These are phyloP conservation scores for Primulina eburnea DNA, from an alignment of 257 asterid species.

Conservation along the genomic window DNA sequence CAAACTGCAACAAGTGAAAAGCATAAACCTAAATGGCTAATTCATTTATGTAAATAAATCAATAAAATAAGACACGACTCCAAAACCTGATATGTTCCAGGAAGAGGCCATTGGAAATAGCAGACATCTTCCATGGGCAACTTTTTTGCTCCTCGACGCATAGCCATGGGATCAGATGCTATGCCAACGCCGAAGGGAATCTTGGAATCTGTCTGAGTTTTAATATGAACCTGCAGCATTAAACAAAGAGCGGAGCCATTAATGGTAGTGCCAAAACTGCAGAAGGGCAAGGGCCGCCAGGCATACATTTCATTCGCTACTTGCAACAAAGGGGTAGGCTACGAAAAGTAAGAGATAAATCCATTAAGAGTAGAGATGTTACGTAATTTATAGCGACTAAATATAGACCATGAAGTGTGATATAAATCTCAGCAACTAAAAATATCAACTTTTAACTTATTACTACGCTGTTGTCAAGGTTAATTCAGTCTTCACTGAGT, in stretches of 20 bases:
- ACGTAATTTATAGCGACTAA: not conserved
- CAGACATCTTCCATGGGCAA: constrained; percentile 90
- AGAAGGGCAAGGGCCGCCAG: not conserved
- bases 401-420: not conserved
- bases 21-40: constrained; percentile 21
- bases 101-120: constrained; percentile 87
- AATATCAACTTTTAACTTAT: not conserved
- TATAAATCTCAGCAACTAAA: not conserved
- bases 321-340: not conserved
- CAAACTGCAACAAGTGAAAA: constrained; percentile 56
- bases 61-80: constrained; percentile 20
- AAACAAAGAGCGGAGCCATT: constrained; percentile 14
- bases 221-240: constrained; percentile 55
- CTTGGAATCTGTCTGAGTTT: constrained; percentile 48
- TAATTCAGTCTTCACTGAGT: not conserved
- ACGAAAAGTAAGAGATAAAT: constrained; percentile 1
- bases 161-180: constrained; percentile 85
- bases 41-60: constrained; percentile 16
- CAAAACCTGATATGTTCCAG: constrained; percentile 78
- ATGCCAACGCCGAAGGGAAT: constrained; percentile 80
- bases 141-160: constrained; percentile 81
- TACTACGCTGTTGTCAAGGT: not conserved
- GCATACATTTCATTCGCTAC: not conserved
- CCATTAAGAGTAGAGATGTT: not conserved
- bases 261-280: constrained; percentile 15